Base-by-base conservation (phyloP, 192 early-diverging fungal genomes). In the Rhizophlyctis rosea region DNA sequence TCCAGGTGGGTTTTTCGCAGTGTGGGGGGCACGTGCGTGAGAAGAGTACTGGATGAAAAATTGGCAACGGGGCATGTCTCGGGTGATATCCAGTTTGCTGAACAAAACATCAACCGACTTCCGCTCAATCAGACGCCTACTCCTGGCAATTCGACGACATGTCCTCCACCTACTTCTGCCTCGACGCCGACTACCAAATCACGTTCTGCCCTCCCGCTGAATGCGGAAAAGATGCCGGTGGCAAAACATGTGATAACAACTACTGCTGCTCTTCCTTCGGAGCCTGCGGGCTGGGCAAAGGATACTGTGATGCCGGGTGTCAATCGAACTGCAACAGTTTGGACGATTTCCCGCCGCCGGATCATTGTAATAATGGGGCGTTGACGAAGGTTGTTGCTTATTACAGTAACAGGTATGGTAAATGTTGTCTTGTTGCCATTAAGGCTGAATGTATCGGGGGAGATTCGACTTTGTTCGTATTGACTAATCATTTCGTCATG, bases 171-270 rank as follows among this genome's bases (percentile, higher is more conserved):
- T 58, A 9, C 56, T 21, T 39, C 21, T 58, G 56, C 56, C 2
- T 34, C 34, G n/a, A 36, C 2, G 56, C 56, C 32, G 29, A 58
- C 35, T 58, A 58, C 56, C 44, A 47, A n/a, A n/a, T 47, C 44
- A 47, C n/a, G 53, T 54, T 54, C 53, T 54, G 53, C 24, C 53
- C 53, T n/a, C 16, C 53, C 53, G 53, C 53, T 30, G 27, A 54
- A 31, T 54, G 53, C 25, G 53, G 53, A 3, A 54, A 3, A 2
- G 53, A 54, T 4, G 53, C 53, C 32, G 27, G 30, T 3, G 53
- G 53, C 4, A 31, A 25, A 18, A 54, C 53, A 3, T 54, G 53
- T 31, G 28, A 25, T 4, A 27, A 27, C n/a, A n/a, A n/a, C n/a
- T n/a, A n/a, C n/a, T 62, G 60, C 60, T 62, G 60, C 28, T 51